Base-by-base conservation (phyloP, 2,329 filamentous ascomycete species). In the Pleurostoma richardsiae region DNA sequence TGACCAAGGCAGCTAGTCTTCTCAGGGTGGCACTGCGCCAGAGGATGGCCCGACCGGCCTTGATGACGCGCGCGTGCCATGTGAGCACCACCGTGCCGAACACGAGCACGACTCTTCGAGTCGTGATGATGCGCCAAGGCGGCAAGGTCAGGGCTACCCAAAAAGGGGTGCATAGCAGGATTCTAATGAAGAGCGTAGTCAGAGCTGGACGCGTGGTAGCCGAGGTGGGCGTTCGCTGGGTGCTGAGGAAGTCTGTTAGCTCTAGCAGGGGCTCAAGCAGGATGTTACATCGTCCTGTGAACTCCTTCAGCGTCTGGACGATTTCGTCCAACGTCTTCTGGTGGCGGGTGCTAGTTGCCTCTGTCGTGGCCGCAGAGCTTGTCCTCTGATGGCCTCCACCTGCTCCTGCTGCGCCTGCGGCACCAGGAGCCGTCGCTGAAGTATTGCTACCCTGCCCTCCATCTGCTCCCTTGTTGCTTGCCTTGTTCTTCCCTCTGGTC, bases 321-420 rank as follows among this genome's bases (percentile, higher is more conserved):
- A 99, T 99, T 69, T 99, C 94, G 63, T 99, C 94, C 44, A 99
- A 69, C 43, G 90, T 96, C 72, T 96, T 96, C 59, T 96, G 89
- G 58, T 94, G 88, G 49, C 86, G 84, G 39, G 84, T 85, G 50
- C 78, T 83, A 5, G 77, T 80, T 11, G 69, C 62, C 57, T 90
- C 88, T n/a, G 71, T 19, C 6, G 74, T 77, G 33, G 66, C 62
- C 26, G 67, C 69, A n/a, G 71, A 63, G 46, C 67, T 64, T 52
- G 78, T 76, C 26, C 52, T 54, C 19, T 50, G 53, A 40, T 57
- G 55, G 10, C 53, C 54, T n/a, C 49, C 50, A 46, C 7, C 42
- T 46, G 26, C 64, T 64, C 11, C 54, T 46, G 6, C 47, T 42
- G 11, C 30, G 48, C 39, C 57, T 61, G 30, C 63, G 60, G 36